A percentile compares a stretch with the other conserved stretches of the same genome.
phyloP scores from a whole-genome alignment of 495 filamentous ascomycete species.

The Aspergillus baeticus region DNA sequence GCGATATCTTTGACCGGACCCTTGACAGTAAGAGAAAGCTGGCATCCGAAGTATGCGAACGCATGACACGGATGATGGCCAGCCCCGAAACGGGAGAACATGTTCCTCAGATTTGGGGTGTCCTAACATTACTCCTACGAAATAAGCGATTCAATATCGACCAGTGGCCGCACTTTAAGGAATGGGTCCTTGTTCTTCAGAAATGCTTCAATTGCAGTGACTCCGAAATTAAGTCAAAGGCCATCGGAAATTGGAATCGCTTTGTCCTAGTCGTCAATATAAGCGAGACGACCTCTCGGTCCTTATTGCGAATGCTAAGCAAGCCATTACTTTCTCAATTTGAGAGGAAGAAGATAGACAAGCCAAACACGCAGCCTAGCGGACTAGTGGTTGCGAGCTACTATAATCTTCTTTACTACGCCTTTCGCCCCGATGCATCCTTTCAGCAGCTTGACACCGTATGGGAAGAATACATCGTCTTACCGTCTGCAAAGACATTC shows the following conservation, averaged over 20 bases:
- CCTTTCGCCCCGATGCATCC: constrained; percentile 67
- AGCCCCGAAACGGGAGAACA: constrained; percentile 59
- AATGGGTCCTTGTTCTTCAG: constrained; percentile 76
- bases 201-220: constrained; percentile 82
- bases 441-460: constrained; percentile 64
- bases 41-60: constrained; percentile 60
- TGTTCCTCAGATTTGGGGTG: constrained; percentile 89
- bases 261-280: constrained; percentile 70
- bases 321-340: constrained; percentile 70
- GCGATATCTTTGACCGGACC: constrained; percentile 60
- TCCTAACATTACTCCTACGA: constrained; percentile 73
- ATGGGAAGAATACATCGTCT: constrained; percentile 75
- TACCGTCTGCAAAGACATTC: constrained; percentile 39
- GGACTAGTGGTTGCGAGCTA: constrained; percentile 66
- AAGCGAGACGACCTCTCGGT: constrained; percentile 56
- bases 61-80: constrained; percentile 68
- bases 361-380: constrained; percentile 53
- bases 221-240: constrained; percentile 65
- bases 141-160: constrained; percentile 58
- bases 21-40: constrained; percentile 58
- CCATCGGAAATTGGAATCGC: constrained; percentile 80
- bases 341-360: constrained; percentile 58
- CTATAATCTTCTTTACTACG: constrained; percentile 81
- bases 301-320: constrained; percentile 63
- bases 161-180: constrained; percentile 68